A percentile compares a stretch with the other conserved stretches of the same genome.
These are phyloP conservation scores for Ascochyta fabae DNA, from an alignment of 2,329 filamentous ascomycete species.

Conservation along the genomic window DNA sequence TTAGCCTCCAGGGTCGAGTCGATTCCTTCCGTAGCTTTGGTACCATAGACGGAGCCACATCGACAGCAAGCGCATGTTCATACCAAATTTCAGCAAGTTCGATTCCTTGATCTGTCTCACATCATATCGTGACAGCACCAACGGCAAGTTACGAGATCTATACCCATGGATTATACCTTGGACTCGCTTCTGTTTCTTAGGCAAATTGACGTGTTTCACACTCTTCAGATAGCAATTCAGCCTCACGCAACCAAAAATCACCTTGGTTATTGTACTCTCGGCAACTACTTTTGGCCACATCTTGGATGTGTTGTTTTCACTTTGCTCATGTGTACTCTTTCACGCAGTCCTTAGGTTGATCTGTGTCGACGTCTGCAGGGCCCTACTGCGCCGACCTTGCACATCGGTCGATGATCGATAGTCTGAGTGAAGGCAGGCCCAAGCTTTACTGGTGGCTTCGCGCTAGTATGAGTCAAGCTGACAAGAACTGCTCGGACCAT, in stretches of 20 bases:
- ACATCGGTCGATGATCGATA: not conserved
- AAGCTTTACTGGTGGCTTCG: not conserved
- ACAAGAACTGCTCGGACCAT: slow-evolving; percentile 2
- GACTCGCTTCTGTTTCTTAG: not conserved
- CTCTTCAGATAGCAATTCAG: too few species aligned
- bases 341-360: too few species aligned
- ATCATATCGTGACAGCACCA: not conserved
- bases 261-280: too few species aligned
- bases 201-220: not conserved
- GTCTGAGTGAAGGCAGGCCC: not conserved
- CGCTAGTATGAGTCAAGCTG: not conserved
- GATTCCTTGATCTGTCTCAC: not conserved
- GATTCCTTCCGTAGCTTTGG: too few species aligned
- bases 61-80: too few species aligned
- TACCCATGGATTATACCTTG: not conserved
- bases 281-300: too few species aligned
- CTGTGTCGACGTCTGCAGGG: too few species aligned
- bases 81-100: too few species aligned
- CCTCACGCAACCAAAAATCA: too few species aligned
- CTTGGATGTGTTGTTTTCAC: too few species aligned
- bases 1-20: not conserved
- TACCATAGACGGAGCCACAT: too few species aligned
- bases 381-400: not conserved
- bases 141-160: not conserved
- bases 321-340: too few species aligned